phyloP scores from a whole-genome alignment of 805 yeast species.

The Lipomyces sp. region DNA sequence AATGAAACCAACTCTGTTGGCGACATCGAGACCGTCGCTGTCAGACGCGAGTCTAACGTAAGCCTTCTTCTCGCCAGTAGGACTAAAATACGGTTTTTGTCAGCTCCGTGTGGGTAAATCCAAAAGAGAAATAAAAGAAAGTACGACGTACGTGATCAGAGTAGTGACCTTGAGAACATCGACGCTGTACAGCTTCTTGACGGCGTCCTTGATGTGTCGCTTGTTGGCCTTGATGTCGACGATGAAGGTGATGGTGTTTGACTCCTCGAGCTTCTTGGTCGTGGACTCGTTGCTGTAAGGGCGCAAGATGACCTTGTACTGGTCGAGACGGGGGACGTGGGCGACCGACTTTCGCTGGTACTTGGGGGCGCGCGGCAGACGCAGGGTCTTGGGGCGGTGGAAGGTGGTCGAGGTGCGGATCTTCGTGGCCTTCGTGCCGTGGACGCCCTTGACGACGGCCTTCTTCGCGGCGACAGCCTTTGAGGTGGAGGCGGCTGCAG shows the following conservation, averaged over 20 bases:
- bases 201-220: conserved; percentile 96
- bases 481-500: conserved; percentile 38
- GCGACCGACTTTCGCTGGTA: conserved; percentile 95
- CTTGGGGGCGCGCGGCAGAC: conserved; percentile 90
- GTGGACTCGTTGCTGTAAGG: conserved; percentile 99
- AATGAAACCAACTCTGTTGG: conserved; percentile 88
- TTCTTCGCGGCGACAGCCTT: conserved; percentile 98
- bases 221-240: conserved; percentile 97
- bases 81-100: conserved; percentile 52
- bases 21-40: conserved; percentile 98
- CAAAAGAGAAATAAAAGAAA: not conserved
- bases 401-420: conserved; percentile 93
- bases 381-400: conserved; percentile 96
- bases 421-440: conserved; percentile 84
- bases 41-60: conserved; percentile 98
- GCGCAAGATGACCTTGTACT: conserved; percentile 87
- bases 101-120: not conserved
- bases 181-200: conserved; percentile 96
- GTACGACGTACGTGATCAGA: conserved; percentile 48
- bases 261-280: conserved; percentile 98
- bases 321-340: conserved; percentile 95
- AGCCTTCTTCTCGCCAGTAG: conserved; percentile 99
- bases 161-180: conserved; percentile 94
- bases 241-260: conserved; percentile 98
- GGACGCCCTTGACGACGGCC: conserved; percentile 96